Evolutionary conservation across 1,139 yeast species (phyloP).

Genomic region (Nematodospora anomalae): DNA sequence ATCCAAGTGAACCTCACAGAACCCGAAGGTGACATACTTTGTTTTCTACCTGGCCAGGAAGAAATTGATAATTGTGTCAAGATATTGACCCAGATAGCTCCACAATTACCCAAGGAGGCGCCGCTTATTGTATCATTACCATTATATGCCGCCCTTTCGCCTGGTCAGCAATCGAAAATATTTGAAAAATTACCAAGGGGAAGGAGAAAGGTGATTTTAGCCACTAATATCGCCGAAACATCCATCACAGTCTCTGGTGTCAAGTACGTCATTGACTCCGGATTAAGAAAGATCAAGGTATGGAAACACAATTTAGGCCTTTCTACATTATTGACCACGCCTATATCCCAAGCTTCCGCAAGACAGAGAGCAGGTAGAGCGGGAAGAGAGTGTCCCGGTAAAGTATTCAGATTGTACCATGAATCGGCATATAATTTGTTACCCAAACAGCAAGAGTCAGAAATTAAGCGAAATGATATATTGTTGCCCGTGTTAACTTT

Average conservation of each 20-base stretch:
- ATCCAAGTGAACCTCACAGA: conserved; percentile 80
- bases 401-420: conserved; percentile 80
- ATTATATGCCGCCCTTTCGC: conserved; percentile 89
- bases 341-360: conserved; percentile 93
- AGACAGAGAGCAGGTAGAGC: conserved; percentile 98
- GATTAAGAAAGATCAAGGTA: conserved; percentile 86
- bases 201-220: conserved; percentile 79
- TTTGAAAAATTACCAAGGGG: conserved; percentile 60
- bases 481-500: conserved; percentile 80
- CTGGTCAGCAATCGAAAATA: conserved; percentile 75
- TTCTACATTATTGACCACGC: conserved; percentile 85
- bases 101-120: conserved; percentile 68
- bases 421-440: conserved; percentile 62
- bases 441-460: conserved; percentile 86
- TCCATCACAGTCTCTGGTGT: conserved; percentile 95
- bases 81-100: conserved; percentile 59
- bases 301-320: conserved; percentile 93
- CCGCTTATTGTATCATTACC: conserved; percentile 80
- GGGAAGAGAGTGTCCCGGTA: conserved; percentile 92
- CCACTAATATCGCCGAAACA: conserved; percentile 97
- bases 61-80: conserved; percentile 87
- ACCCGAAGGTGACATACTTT: conserved; percentile 82
- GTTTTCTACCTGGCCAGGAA: conserved; percentile 94
- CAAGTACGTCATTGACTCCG: conserved; percentile 90
- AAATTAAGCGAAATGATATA: conserved; percentile 83